phyloP scores from a whole-genome alignment of 306 rosid genomes.

The Astragalus glycyphyllos region DNA sequence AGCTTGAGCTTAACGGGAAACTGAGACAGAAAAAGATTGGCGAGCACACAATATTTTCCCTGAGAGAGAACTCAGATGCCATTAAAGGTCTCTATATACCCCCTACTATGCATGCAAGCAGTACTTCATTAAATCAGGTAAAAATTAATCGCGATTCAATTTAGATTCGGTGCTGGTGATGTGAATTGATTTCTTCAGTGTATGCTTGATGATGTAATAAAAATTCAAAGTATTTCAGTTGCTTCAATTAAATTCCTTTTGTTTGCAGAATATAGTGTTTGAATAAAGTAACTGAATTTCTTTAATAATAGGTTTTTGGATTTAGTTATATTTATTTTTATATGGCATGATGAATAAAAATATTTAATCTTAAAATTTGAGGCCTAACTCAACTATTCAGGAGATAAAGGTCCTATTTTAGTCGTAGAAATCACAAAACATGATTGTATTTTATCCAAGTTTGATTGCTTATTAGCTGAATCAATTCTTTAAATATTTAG shows the following conservation, averaged over 20 bases:
- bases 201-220: not conserved
- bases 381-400: too few species aligned
- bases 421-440: conserved; percentile 14
- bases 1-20: conserved; percentile 57
- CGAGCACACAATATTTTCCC: conserved; percentile 51
- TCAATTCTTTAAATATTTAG: conserved; percentile 3
- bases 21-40: conserved; percentile 56
- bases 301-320: not conserved
- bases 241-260: conserved; percentile 12
- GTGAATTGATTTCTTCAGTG: conserved; percentile 31
- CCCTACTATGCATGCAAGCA: conserved; percentile 53
- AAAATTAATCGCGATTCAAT: conserved; percentile 50
- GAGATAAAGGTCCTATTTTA: not conserved
- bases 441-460: not conserved
- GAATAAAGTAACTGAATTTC: conserved; percentile 8
- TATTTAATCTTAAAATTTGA: not conserved
- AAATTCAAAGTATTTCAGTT: not conserved
- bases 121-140: conserved; percentile 60
- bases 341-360: not conserved
- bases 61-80: conserved; percentile 51
- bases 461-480: not conserved
- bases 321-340: not conserved
- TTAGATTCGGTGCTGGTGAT: conserved; percentile 38
- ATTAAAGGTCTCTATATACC: conserved; percentile 50
- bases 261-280: not conserved